These are phyloP conservation scores for Lasiodiplodia gonubiensis DNA, from an alignment of 2,329 filamentous ascomycete species.

Conservation along the genomic window DNA sequence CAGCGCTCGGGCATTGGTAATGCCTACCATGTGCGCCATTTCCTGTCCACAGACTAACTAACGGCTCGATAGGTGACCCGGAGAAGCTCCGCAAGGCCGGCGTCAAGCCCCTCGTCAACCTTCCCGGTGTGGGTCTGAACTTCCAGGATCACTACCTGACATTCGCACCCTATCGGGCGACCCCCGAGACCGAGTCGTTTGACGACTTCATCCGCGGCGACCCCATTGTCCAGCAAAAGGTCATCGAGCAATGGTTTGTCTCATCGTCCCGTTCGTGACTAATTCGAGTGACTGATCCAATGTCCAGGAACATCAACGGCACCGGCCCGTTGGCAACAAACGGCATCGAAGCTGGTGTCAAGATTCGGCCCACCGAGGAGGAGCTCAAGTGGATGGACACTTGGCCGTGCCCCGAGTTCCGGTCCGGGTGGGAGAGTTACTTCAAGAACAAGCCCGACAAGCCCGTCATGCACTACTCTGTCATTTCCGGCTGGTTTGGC, in stretches of 20 bases:
- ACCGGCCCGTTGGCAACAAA: conserved; percentile 80
- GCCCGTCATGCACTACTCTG: conserved; percentile 84
- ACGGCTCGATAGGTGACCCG: conserved; percentile 59
- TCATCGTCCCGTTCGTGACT: neutral
- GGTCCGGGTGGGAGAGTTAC: conserved; percentile 77
- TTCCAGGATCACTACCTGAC: conserved; percentile 71
- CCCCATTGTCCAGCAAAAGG: conserved; percentile 72
- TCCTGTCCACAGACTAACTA: neutral
- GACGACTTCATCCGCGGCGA: conserved; percentile 80
- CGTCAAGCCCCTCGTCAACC: conserved; percentile 71
- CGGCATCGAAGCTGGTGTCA: conserved; percentile 80
- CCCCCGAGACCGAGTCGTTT: conserved; percentile 77
- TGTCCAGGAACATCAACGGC: conserved; percentile 65
- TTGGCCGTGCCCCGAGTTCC: conserved; percentile 78
- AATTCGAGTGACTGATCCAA: neutral
- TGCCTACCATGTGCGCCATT: conserved; percentile 26
- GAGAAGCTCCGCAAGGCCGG: conserved; percentile 72
- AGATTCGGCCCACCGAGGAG: conserved; percentile 72
- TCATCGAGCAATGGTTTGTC: conserved; percentile 73
- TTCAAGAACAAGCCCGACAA: conserved; percentile 86
- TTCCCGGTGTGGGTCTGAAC: conserved; percentile 76
- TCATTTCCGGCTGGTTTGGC: conserved; percentile 64
- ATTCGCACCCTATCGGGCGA: conserved; percentile 73
- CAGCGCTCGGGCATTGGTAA: conserved; percentile 72
- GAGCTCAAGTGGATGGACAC: conserved; percentile 71